Percentiles rank a stretch among this genome's conserved stretches.
phyloP scores from a whole-genome alignment of 75 land plant genomes.

The Adiantum capillusveneris region DNA sequence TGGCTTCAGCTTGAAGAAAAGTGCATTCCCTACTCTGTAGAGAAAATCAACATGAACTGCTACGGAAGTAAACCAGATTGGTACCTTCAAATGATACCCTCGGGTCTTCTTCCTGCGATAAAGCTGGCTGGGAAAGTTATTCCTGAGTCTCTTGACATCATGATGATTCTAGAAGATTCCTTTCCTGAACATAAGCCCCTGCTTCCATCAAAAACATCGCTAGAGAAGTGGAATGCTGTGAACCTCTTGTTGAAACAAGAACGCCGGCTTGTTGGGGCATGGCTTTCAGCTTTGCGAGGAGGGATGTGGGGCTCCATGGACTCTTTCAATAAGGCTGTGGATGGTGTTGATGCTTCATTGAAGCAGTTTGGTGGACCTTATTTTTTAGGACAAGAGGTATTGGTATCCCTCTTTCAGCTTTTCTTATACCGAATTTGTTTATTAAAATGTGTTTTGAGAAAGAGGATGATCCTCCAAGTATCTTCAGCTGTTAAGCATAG shows the following conservation, averaged over 20 bases:
- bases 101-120: conserved; percentile 26
- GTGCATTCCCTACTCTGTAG: conserved; percentile 20
- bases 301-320: conserved; percentile 5
- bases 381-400: conserved; percentile 26
- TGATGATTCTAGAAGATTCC: conserved; percentile 17
- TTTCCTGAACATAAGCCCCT: conserved; percentile 19
- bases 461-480: neutral
- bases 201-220: conserved; percentile 15
- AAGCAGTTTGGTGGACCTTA: conserved; percentile 23
- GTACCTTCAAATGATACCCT: conserved; percentile 29
- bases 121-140: conserved; percentile 15
- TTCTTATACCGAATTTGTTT: neutral
- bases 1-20: conserved; percentile 40
- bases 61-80: conserved; percentile 33
- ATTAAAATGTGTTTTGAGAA: neutral
- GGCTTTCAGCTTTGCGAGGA: conserved; percentile 18
- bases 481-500: too few relatives aligned
- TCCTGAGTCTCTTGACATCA: conserved; percentile 34
- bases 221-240: conserved; percentile 5
- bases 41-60: conserved; percentile 36
- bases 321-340: conserved; percentile 16
- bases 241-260: conserved; percentile 15
- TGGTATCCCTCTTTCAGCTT: neutral
- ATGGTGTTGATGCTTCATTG: conserved; percentile 13
- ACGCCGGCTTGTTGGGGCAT: conserved; percentile 19